Conservation (phyloP, 1,284 basidiomycete species). For the Apiotrichum sp. region DNA sequence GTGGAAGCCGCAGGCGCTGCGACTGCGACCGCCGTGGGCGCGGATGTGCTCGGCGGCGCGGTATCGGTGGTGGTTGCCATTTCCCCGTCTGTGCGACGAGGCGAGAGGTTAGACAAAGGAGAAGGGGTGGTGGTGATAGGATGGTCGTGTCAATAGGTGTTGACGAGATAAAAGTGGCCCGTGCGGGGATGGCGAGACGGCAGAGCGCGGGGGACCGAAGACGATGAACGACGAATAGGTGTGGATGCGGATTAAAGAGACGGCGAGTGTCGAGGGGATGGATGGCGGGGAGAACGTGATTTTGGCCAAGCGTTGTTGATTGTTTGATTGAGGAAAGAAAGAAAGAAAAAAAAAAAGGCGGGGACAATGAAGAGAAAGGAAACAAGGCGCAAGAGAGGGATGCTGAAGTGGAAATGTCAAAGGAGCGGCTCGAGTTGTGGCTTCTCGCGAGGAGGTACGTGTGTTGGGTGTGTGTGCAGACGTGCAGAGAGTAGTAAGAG, state of each 20-base stretch:
- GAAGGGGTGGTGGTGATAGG: not conserved
- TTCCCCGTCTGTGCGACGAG: conserved; percentile 15
- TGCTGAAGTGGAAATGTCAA: not conserved
- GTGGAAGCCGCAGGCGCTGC: not conserved
- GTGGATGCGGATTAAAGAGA: not conserved
- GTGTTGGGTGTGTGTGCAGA: no score
- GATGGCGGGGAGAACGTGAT: not conserved
- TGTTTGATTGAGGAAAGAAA: not conserved
- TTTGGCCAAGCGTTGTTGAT: not conserved
- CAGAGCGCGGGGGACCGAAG: not conserved
- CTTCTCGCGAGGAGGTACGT: no score
- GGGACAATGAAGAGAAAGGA: not conserved
- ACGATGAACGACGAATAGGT: not conserved
- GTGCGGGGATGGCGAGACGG: not conserved
- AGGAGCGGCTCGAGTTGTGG: not conserved
- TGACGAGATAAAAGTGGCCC: not conserved
- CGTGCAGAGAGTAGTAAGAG: no score
- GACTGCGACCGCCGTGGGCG: not conserved
- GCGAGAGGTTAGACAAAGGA: not conserved
- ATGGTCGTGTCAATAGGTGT: not conserved
- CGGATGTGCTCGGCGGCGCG: conserved; percentile 4
- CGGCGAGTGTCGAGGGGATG: not conserved
- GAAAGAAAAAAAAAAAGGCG: not conserved
- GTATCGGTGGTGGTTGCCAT: conserved; percentile 15
- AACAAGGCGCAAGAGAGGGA: not conserved